Conservation (phyloP, 192 early-diverging fungal species). For the Podila epigama region DNA sequence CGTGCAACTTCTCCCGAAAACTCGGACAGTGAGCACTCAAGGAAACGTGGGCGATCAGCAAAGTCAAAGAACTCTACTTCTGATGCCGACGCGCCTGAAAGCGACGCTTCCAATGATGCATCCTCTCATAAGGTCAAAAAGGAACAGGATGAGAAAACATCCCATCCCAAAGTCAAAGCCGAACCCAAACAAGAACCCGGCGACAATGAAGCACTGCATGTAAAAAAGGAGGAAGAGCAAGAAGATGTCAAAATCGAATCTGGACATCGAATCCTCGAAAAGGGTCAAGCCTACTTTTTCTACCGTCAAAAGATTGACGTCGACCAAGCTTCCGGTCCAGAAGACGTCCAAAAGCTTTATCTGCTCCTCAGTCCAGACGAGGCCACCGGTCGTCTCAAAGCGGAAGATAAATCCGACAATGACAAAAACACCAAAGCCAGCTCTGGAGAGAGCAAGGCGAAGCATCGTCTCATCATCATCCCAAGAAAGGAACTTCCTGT, state of each 20-base stretch:
- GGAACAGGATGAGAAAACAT: not conserved
- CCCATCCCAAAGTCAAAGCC: not conserved
- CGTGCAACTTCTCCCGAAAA: not conserved
- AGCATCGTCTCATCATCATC: conserved; percentile 8
- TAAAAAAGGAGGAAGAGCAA: not conserved
- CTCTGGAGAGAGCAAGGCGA: not conserved
- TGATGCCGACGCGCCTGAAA: not conserved
- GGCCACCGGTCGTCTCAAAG: conserved; percentile 3
- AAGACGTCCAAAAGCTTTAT: conserved; percentile 19
- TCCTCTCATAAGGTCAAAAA: not conserved
- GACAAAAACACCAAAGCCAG: not conserved
- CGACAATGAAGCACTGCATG: not conserved
- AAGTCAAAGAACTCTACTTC: not conserved
- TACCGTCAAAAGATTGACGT: conserved; percentile 17
- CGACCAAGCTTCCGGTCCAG: not conserved
- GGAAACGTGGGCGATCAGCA: not conserved
- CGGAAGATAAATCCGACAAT: not conserved
- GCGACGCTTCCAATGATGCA: not conserved
- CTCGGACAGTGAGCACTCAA: not conserved
- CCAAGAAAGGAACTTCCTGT: conserved; percentile 6
- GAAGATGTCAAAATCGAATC: not conserved
- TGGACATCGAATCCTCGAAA: conserved; percentile 3
- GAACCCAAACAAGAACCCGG: not conserved
- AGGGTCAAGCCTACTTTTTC: conserved; percentile 20
- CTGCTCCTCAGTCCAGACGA: conserved; percentile 24